A percentile compares a stretch with the other conserved stretches of the same genome.
phyloP scores from a whole-genome alignment of 2,329 filamentous ascomycete genomes.

The Alternaria ethzedia region DNA sequence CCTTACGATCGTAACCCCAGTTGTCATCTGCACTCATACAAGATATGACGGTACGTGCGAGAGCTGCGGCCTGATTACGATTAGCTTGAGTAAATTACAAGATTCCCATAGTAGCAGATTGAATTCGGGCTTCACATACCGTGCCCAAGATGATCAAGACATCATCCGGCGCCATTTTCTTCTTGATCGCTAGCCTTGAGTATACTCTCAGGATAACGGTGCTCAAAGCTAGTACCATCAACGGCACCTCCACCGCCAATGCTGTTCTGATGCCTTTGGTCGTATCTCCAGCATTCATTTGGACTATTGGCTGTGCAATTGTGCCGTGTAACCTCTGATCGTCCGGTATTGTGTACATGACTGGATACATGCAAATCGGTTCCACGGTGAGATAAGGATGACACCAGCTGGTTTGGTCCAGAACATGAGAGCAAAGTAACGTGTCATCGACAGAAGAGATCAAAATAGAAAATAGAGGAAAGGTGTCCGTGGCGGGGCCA shows the following conservation, averaged over 20 bases:
- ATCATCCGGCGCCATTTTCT: slow-evolving; percentile 31
- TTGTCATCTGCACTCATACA: slow-evolving; percentile 37
- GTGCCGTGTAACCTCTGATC: background rate
- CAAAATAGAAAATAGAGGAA: background rate
- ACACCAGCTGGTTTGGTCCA: background rate
- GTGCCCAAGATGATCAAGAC: slow-evolving; percentile 29
- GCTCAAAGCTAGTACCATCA: slow-evolving; percentile 30
- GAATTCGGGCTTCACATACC: slow-evolving; percentile 6
- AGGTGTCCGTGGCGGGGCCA: background rate
- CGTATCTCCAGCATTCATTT: slow-evolving; percentile 10
- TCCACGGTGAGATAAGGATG: background rate
- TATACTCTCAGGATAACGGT: slow-evolving; percentile 33
- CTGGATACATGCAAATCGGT: background rate
- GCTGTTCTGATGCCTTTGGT: slow-evolving; percentile 17
- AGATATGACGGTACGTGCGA: slow-evolving; percentile 31
- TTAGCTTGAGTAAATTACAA: slow-evolving; percentile 7
- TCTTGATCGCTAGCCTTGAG: slow-evolving; percentile 31
- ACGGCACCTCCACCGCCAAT: slow-evolving; percentile 33
- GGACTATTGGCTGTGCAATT: slow-evolving; percentile 1
- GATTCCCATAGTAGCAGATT: background rate
- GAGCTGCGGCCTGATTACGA: slow-evolving; percentile 18
- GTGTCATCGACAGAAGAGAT: slow-evolving; percentile 5
- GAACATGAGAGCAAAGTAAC: background rate
- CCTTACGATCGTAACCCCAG: slow-evolving; percentile 31
- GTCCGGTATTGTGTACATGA: slow-evolving; percentile 7